Base-by-base conservation (phyloP, 805 yeast species). In the Candida nitratophila region DNA sequence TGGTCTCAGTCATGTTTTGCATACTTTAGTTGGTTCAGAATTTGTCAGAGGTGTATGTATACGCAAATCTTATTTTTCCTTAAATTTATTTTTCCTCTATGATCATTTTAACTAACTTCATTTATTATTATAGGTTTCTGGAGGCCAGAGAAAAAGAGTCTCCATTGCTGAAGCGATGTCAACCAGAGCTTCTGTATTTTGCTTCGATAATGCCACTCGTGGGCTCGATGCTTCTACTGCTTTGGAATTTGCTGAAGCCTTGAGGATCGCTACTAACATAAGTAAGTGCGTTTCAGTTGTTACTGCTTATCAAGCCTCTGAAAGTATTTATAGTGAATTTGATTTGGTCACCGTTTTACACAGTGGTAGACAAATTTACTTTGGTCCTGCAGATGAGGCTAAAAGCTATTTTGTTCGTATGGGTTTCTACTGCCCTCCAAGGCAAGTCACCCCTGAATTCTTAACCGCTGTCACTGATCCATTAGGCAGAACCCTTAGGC, bases 151-250 rank as follows among this genome's bases (percentile, higher is more conserved):
- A 56, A 80, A 81, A 66, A 76, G 86, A 66, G 84, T 80, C 24
- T 77, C 84, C 2, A 73, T 80, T 53, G 85, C 79, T 15, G 86
- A 80, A 61, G 84, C 78, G 4, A 65, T 75, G 43, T 68, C 76
- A 32, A 68, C 71, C 65, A 70, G 74, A 47, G 80, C 76, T 7
- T 68, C 76, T 4, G 65, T 78, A 26, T 78, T 75, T 52, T 77
- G 83, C 51, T 79, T 81, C 74, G 86, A 79, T 66, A 80, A 79
- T 53, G 81, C 85, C 22, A 80, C 86, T 16, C 72, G 85, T 64
- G 86, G 86, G 62, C 68, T 79, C 51, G 86, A 79, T 63, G 77
- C 85, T n/a, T 79, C 86, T 10, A 79, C 86, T 26, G 86, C 86
- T 19, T 69, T 80, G 47, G 86, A 79, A 61, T 79, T 76, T 50